A percentile compares a stretch with the other conserved stretches of the same genome.
These are phyloP conservation scores for Amanita muscaria DNA, from an alignment of 768 basidiomycete species.

Conservation along the genomic window DNA sequence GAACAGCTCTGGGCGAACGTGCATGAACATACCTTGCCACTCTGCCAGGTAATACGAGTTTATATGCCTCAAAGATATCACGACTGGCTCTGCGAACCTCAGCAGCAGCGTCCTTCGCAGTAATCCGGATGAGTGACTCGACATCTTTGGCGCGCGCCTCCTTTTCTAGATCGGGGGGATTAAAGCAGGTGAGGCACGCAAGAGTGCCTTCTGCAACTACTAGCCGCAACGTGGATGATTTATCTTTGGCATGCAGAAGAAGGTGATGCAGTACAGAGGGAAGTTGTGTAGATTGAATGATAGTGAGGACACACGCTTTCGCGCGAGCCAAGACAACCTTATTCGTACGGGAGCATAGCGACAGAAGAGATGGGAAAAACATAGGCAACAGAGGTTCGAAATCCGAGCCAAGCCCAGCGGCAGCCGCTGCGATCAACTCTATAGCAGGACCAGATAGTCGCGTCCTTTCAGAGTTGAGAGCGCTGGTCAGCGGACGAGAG, in stretches of 20 bases:
- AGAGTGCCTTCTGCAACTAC: slow-evolving; percentile 59
- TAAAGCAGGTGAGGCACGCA: slow-evolving; percentile 62
- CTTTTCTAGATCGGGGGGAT: slow-evolving; percentile 72
- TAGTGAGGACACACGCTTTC: slow-evolving; percentile 43
- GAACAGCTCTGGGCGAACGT: background rate
- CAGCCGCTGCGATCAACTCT: slow-evolving; percentile 50
- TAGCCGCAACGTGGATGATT: slow-evolving; percentile 54
- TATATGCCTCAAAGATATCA: slow-evolving; percentile 71
- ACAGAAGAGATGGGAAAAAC: slow-evolving; percentile 60
- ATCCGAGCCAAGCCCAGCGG: slow-evolving; percentile 42
- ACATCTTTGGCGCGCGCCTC: slow-evolving; percentile 55
- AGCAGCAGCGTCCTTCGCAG: slow-evolving; percentile 65
- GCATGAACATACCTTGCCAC: slow-evolving; percentile 45
- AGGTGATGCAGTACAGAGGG: slow-evolving; percentile 56
- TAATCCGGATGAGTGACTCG: slow-evolving; percentile 57
- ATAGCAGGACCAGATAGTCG: slow-evolving; percentile 60
- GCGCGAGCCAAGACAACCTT: slow-evolving; percentile 70
- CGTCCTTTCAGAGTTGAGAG: slow-evolving; percentile 67
- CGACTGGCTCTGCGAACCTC: slow-evolving; percentile 65
- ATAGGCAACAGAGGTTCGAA: slow-evolving; percentile 64
- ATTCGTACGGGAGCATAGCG: slow-evolving; percentile 64
- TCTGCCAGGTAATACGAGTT: slow-evolving; percentile 55
- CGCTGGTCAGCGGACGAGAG: slow-evolving; percentile 43
- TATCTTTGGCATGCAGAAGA: slow-evolving; percentile 53
- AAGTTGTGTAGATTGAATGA: slow-evolving; percentile 62